Evolutionary conservation across 805 yeast species (phyloP).

Genomic region (Starmerella powellii): DNA sequence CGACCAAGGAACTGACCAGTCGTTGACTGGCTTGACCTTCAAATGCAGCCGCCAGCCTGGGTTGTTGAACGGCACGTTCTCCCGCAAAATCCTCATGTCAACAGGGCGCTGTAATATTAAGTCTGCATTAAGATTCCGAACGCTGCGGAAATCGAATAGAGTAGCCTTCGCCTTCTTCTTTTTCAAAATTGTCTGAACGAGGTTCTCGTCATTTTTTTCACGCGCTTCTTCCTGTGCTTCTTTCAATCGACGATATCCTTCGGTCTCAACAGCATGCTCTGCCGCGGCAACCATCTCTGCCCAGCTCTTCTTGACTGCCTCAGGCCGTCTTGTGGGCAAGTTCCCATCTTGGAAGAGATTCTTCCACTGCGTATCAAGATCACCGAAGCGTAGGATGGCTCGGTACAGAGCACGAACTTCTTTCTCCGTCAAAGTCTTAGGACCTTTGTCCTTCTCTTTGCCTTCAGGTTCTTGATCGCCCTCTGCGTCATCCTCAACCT

Average conservation of each 20-base stretch:
- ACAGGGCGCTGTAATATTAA: constrained; percentile 66
- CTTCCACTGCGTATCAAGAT: constrained; percentile 60
- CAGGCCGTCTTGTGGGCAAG: constrained; percentile 72
- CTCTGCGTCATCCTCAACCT: constrained; percentile 29
- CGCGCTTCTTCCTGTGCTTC: constrained; percentile 21
- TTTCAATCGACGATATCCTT: constrained; percentile 46
- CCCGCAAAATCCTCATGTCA: constrained; percentile 61
- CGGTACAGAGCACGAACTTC: constrained; percentile 79
- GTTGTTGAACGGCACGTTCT: constrained; percentile 41
- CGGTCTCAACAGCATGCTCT: constrained; percentile 47
- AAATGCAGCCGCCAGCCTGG: constrained; percentile 49
- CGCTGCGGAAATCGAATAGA: constrained; percentile 76
- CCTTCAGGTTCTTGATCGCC: constrained; percentile 18
- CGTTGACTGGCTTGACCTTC: constrained; percentile 68
- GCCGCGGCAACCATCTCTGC: constrained; percentile 58
- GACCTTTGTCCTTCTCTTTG: constrained; percentile 25
- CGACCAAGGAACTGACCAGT: constrained; percentile 86
- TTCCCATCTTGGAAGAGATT: constrained; percentile 82
- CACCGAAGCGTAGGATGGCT: constrained; percentile 72
- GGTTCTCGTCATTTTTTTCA: constrained; percentile 19
- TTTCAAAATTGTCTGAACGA: constrained; percentile 34
- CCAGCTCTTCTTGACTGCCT: constrained; percentile 60
- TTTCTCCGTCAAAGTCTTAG: constrained; percentile 57
- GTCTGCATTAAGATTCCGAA: constrained; percentile 84
- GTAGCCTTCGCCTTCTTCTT: constrained; percentile 83